Evolutionary conservation across 2,329 filamentous ascomycete genomes (phyloP).

Genomic region (Aspergillus ochraceus): DNA sequence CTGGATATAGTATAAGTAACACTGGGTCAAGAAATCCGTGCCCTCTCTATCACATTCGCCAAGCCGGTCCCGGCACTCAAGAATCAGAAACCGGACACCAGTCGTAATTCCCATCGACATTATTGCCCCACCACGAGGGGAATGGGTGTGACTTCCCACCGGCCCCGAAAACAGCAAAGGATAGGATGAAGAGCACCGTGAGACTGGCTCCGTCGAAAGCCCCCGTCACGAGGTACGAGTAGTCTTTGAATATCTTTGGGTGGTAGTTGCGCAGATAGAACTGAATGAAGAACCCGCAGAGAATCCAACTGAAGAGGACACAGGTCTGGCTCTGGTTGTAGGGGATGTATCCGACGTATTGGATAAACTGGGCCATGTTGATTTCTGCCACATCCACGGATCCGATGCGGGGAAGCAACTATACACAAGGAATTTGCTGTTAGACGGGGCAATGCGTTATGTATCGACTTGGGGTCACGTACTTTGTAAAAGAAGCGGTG

Average conservation of each 20-base stretch:
- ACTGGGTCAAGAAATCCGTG: too few relatives aligned
- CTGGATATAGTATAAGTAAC: too few relatives aligned
- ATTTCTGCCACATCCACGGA: constrained; percentile 17
- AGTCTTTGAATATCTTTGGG: constrained; percentile 42
- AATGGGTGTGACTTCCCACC: constrained; percentile 39
- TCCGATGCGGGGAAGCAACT: not conserved
- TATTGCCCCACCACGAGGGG: constrained; percentile 40
- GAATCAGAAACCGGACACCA: not conserved
- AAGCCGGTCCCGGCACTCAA: not conserved
- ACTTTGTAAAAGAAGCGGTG: constrained; percentile 31
- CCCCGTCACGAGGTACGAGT: constrained; percentile 44
- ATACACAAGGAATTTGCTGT: not conserved
- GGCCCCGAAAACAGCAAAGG: constrained; percentile 48
- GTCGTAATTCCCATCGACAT: not conserved
- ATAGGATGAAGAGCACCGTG: constrained; percentile 43
- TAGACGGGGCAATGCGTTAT: not conserved
- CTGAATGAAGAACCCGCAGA: constrained; percentile 28
- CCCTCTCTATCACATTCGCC: too few relatives aligned
- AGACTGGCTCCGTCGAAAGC: constrained; percentile 44
- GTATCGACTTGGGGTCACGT: not conserved
- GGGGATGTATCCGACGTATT: constrained; percentile 6
- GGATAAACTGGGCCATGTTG: constrained; percentile 5
- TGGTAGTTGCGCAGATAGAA: constrained; percentile 37
- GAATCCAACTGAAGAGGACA: constrained; percentile 14
- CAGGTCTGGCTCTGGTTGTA: constrained; percentile 15